A percentile compares a stretch with the other conserved stretches of the same genome.
Evolutionary conservation across 1,284 basidiomycete species (phyloP).

Genomic region (Cystobasidium slooffiae): DNA sequence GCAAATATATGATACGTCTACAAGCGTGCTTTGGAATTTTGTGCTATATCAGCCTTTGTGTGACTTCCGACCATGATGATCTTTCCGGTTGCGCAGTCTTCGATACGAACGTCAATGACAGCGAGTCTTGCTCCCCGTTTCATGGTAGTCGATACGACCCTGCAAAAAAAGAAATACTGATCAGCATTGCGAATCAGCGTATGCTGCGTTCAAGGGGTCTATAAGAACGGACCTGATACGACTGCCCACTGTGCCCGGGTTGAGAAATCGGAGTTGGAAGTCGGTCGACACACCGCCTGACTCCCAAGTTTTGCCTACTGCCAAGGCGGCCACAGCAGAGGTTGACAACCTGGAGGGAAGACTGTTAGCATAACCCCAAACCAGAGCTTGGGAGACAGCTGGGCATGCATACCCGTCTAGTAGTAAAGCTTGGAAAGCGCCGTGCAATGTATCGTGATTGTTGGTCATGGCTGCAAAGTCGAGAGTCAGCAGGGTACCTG

Average conservation of each 20-base stretch:
- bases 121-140: not conserved
- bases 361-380: too few relatives aligned
- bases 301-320: not conserved
- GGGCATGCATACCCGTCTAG: not conserved
- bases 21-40: slow-evolving; percentile 2
- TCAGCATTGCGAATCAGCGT: not conserved
- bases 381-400: too few relatives aligned
- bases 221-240: not conserved
- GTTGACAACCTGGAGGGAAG: not conserved
- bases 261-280: slow-evolving; percentile 1
- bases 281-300: slow-evolving; percentile 2
- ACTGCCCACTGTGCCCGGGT: not conserved
- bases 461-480: slow-evolving; percentile 3
- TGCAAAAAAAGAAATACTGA: not conserved
- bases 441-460: slow-evolving; percentile 5
- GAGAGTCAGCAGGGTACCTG: not conserved
- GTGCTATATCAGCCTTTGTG: not conserved
- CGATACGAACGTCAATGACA: not conserved
- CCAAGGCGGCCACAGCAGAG: not conserved
- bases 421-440: slow-evolving; percentile 6
- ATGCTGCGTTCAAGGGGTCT: not conserved
- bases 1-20: not conserved
- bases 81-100: not conserved
- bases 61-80: slow-evolving; percentile 4
- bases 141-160: slow-evolving; percentile 1